These are phyloP conservation scores for Neurospora tetraspora DNA, from an alignment of 495 filamentous ascomycete genomes.

Conservation along the genomic window DNA sequence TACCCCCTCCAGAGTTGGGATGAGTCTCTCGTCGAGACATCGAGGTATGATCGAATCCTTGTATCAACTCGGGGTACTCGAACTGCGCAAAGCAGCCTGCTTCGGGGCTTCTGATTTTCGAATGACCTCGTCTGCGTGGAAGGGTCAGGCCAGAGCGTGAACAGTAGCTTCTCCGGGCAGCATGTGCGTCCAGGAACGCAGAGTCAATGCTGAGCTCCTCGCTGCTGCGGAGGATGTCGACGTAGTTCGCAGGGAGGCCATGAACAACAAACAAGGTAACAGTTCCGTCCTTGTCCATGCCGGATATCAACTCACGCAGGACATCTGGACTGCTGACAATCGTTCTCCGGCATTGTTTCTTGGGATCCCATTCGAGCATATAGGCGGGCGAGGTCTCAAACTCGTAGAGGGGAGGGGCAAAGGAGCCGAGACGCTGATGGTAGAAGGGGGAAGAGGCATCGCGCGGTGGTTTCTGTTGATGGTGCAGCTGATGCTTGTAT, in stretches of 20 bases:
- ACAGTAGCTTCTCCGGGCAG: slow-evolving; percentile 16
- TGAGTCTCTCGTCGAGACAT: not conserved
- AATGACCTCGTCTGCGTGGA: not conserved
- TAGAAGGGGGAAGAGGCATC: not conserved
- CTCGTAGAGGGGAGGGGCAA: not conserved
- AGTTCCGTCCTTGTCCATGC: not conserved
- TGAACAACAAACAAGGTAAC: slow-evolving; percentile 19
- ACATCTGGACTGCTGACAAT: slow-evolving; percentile 3
- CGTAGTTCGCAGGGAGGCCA: slow-evolving; percentile 14
- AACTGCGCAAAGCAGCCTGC: slow-evolving; percentile 15
- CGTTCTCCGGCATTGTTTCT: not conserved
- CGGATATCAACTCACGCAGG: not conserved
- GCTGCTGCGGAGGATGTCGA: slow-evolving; percentile 4
- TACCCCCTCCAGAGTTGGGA: not conserved
- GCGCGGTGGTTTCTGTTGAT: not conserved
- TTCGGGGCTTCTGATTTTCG: not conserved
- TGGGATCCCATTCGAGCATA: not conserved
- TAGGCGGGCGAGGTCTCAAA: not conserved
- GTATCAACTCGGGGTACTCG: slow-evolving; percentile 25
- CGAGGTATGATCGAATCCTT: not conserved
- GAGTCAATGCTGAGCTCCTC: slow-evolving; percentile 15
- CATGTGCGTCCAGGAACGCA: slow-evolving; percentile 25
- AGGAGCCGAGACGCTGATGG: not conserved
- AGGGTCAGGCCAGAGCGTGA: not conserved
- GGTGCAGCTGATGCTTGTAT: not conserved